Evolutionary conservation across 2,329 filamentous ascomycete genomes (phyloP).

Genomic region (Botrytis elliptica): DNA sequence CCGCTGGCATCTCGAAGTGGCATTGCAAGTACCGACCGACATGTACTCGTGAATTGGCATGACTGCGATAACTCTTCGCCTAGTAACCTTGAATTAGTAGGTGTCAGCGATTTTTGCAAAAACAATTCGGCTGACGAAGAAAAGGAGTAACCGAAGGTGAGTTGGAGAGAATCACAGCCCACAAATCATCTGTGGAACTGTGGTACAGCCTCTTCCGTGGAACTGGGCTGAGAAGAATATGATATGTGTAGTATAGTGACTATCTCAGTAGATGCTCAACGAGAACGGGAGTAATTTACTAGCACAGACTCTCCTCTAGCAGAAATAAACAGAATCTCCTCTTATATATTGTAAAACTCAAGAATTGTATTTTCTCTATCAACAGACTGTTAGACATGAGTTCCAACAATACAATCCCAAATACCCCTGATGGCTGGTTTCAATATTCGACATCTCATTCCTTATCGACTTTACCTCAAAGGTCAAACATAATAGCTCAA

Average conservation of each 20-base stretch:
- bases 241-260: not conserved
- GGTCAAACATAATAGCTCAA: not conserved
- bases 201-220: too few relatives aligned
- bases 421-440: not conserved
- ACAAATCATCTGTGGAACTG: too few relatives aligned
- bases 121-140: too few relatives aligned
- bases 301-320: not conserved
- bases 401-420: not conserved
- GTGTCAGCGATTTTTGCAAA: too few relatives aligned
- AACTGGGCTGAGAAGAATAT: not conserved
- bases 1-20: too few relatives aligned
- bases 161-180: too few relatives aligned
- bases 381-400: not conserved
- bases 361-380: not conserved
- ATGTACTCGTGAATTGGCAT: too few relatives aligned
- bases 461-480: not conserved
- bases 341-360: not conserved
- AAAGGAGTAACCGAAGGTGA: too few relatives aligned
- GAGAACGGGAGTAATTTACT: not conserved
- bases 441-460: not conserved
- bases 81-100: too few relatives aligned
- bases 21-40: too few relatives aligned
- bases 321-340: not conserved
- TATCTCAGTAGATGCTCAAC: not conserved
- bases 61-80: too few relatives aligned